Base-by-base conservation (phyloP, 306 rosid genomes). In the Dalbergia cultrata region DNA sequence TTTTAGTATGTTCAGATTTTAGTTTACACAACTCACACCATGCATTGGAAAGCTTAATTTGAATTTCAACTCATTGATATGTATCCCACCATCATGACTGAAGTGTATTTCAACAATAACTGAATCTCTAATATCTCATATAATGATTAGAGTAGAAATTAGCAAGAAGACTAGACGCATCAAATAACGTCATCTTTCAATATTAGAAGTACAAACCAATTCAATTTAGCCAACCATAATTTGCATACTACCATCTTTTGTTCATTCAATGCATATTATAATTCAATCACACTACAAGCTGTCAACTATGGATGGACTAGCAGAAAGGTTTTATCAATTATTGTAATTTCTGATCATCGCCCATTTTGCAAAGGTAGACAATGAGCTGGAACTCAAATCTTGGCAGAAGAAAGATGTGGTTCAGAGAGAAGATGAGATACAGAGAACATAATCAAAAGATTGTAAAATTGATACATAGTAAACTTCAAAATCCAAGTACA, bases 401-500 rank as follows among this genome's bases (percentile, higher is more conserved):
- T 33, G 34, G 50, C 19, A 73, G 60, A 26, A 60, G 60, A 58
- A 13, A 47, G 10, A 44, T 13, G 47, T 62, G 33, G 63, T 41
- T 73, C 74, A 53, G 9, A 13, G 13, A 45, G n/a, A 33, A 70
- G 19, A 68, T 54, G 10, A 76, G 70, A 76, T 61, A 70, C 21
- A 35, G 13, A 71, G 26, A 49, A 14, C 14, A 35, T 43, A 39
- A 52, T 61, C 26, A 47, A 53, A 11, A 17, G 21, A 64, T 39
- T 7, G 62, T 44, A 78, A 66, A 61, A 44, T 19, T 54, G 64
- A 43, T 80, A 59, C 85, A 81, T 19, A 56, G 50, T 56, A 21
- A 52, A 76, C 47, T 41, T 58, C 76, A 80, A 76, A 84, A 85
- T 68, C 72, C 75, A 72, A 74, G 81, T 60, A 34, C 82, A 74